These are phyloP conservation scores for Phytophthora macrochlamydospora DNA, from an alignment of 352 stramenopile species.

Conservation along the genomic window DNA sequence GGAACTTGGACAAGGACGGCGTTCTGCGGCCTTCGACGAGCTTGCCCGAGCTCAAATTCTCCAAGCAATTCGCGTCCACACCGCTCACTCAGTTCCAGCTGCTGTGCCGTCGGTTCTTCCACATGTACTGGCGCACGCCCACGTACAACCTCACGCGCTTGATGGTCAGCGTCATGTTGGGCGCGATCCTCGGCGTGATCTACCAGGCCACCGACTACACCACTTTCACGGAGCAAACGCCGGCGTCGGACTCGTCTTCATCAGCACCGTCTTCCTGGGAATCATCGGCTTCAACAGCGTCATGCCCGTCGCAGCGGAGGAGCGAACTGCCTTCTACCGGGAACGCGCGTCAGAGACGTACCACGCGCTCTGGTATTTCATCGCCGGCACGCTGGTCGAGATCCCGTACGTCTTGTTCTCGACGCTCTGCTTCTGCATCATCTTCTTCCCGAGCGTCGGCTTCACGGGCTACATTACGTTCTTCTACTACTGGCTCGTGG, in stretches of 20 bases:
- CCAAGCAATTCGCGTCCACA: conserved; percentile 37
- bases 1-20: conserved; percentile 48
- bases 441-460: conserved; percentile 54
- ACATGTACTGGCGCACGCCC: conserved; percentile 86
- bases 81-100: conserved; percentile 35
- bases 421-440: conserved; percentile 38
- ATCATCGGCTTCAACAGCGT: conserved; percentile 84
- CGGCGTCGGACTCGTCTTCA: conserved; percentile 81
- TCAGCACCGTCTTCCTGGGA: conserved; percentile 80
- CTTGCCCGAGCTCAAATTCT: conserved; percentile 48
- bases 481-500: conserved; percentile 51
- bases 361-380: conserved; percentile 76
- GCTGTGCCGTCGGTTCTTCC: conserved; percentile 64
- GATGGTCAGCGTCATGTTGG: conserved; percentile 71
- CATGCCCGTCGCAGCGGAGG: conserved; percentile 78
- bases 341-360: conserved; percentile 93
- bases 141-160: conserved; percentile 86
- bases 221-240: conserved; percentile 49
- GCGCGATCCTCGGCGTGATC: conserved; percentile 74
- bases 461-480: conserved; percentile 41
- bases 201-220: conserved; percentile 66
- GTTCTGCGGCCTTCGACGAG: conserved; percentile 35
- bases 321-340: conserved; percentile 93
- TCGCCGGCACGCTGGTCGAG: conserved; percentile 84
- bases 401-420: conserved; percentile 58